Conservation (phyloP, 495 filamentous ascomycete species). For the Xylaria grammica region DNA sequence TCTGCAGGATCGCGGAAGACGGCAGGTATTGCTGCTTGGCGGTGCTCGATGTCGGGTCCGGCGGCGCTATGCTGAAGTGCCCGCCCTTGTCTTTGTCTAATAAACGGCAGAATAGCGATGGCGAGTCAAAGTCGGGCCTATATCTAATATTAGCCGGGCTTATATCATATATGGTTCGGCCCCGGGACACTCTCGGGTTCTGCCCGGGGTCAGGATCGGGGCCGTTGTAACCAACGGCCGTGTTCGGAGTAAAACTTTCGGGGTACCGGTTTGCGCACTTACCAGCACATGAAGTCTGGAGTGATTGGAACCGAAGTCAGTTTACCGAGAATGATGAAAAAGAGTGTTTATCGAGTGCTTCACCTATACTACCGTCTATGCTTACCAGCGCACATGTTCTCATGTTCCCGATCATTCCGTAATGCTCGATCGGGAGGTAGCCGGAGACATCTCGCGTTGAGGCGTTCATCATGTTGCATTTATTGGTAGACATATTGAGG, state of each 20-base stretch:
- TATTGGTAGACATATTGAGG: conserved; percentile 27
- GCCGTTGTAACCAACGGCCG: too few relatives aligned
- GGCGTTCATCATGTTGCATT: conserved; percentile 34
- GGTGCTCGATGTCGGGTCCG: conserved; percentile 51
- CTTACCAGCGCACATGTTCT: conserved; percentile 74
- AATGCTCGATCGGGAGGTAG: conserved; percentile 74
- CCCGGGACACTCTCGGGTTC: not conserved
- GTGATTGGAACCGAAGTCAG: not conserved
- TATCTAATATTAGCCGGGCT: conserved; percentile 12
- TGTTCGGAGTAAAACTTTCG: not conserved
- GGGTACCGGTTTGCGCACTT: conserved; percentile 24
- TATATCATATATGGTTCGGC: not conserved
- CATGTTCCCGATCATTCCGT: conserved; percentile 80
- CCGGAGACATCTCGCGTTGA: conserved; percentile 39
- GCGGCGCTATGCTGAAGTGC: conserved; percentile 66
- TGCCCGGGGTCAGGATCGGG: too few relatives aligned
- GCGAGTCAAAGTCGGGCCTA: conserved; percentile 72
- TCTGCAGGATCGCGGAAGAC: conserved; percentile 72
- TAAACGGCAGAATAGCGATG: conserved; percentile 68
- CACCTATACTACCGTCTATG: conserved; percentile 66
- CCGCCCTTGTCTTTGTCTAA: conserved; percentile 75
- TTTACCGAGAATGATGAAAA: not conserved
- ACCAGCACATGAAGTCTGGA: conserved; percentile 76
- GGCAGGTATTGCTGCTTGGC: conserved; percentile 75
- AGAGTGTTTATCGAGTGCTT: conserved; percentile 1